phyloP scores from a whole-genome alignment of 1,284 basidiomycete genomes.

The Moesziomyces parantarcticus region DNA sequence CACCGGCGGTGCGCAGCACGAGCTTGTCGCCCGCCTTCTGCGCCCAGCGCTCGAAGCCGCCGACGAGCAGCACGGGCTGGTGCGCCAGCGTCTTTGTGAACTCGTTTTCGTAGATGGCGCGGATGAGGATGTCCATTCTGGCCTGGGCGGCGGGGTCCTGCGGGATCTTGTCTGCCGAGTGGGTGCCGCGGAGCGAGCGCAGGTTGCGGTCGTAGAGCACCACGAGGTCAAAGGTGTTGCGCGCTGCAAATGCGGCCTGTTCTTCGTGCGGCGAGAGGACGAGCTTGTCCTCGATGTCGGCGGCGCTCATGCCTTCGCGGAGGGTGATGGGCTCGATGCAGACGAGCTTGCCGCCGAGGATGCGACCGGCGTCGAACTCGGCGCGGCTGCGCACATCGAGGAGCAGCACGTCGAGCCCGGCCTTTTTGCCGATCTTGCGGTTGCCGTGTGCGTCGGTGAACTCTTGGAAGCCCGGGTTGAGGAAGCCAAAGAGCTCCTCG shows the following conservation, averaged over 20 bases:
- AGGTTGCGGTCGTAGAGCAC: conserved; percentile 80
- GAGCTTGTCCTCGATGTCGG: conserved; percentile 81
- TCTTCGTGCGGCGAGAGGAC: conserved; percentile 79
- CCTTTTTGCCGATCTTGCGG: conserved; percentile 51
- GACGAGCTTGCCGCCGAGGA: conserved; percentile 77
- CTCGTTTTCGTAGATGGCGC: conserved; percentile 60
- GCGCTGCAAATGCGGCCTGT: conserved; percentile 78
- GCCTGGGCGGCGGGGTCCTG: conserved; percentile 43
- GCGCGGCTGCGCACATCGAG: conserved; percentile 83
- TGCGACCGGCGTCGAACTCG: conserved; percentile 80
- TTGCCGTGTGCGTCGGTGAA: conserved; percentile 52
- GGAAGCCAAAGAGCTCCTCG: conserved; percentile 58
- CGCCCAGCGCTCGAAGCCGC: conserved; percentile 87
- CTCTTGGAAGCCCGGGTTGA: conserved; percentile 62
- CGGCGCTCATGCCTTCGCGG: conserved; percentile 73
- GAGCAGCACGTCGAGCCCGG: conserved; percentile 72
- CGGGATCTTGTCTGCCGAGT: conserved; percentile 18
- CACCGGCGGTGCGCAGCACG: conserved; percentile 58
- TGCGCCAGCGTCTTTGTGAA: conserved; percentile 73
- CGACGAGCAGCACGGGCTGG: conserved; percentile 83
- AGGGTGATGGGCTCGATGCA: conserved; percentile 76
- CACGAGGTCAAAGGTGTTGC: conserved; percentile 89
- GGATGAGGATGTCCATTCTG: conserved; percentile 42
- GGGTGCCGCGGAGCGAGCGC: conserved; percentile 28
- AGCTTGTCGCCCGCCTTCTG: conserved; percentile 74